Evolutionary conservation across 176 grass and related monocot genomes (phyloP), one percentile per base, ranked within the genome.

Genomic region (Paspalum notatum): DNA sequence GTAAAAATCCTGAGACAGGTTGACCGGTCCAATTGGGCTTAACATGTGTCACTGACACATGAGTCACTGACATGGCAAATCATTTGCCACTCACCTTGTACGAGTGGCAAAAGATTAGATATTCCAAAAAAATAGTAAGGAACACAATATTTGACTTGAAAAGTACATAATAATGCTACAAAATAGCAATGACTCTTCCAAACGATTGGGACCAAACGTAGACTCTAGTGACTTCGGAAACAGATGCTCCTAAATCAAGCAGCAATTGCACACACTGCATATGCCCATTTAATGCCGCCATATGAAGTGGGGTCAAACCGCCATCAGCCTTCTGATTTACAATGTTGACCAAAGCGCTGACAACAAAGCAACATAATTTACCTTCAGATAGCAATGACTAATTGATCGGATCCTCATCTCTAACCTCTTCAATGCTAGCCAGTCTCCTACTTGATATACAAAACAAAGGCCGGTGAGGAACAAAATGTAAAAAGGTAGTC

Each of bases 301-400:
- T 98, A 83, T 98, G 96, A 75, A 98, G 90, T 17, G 96, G 84
- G 49, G 92, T 95, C 77, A 98, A 82, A 48, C 96, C 96, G 77
- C 90, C 96, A 89, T 98, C 92, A 5, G 90, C 90, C 71, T 89
- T 89, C 82, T 84, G 78, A 75, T 89, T 89, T 48, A 91, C 80
- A 72, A 94, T 81, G 80, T 81, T 89, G 32, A 80, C 68, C 82
- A 94, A 81, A 57, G 51, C 83, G 70, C 92, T 91, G 83, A 5
- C 42, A 84, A 76, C 62, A 86, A 59, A 61, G 48, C 32, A 32
- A 32, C 32, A 32, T 32, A 2, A 32, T 32, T 32, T 32, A 32
- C 32, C 32, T 32, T 32, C 32, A 32, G 3, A 32, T 1, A 32
- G 3, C 32, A 32, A 32, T 32, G 32, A 32, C 3, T 32, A 32